A percentile compares a stretch with the other conserved stretches of the same genome.
These are phyloP conservation scores for Picea abies DNA, from an alignment of 83 land plant species.

Conservation along the genomic window DNA sequence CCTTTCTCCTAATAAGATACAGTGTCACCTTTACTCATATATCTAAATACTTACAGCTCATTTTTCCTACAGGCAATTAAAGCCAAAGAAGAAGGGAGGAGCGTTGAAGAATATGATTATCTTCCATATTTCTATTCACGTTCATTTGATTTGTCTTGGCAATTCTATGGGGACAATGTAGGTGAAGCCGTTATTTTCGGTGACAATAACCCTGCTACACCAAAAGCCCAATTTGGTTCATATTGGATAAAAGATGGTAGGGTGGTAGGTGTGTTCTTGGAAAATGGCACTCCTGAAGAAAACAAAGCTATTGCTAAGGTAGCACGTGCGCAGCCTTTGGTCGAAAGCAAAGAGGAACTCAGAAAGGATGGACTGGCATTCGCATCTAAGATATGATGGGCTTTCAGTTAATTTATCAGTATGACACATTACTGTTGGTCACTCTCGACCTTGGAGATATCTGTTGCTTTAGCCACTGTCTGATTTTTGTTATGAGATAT, in stretches of 20 bases:
- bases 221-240: conserved; percentile 79
- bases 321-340: conserved; percentile 76
- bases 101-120: conserved; percentile 81
- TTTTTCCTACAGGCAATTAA: conserved; percentile 73
- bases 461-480: not conserved
- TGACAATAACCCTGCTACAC: conserved; percentile 51
- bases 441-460: not conserved
- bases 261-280: conserved; percentile 85
- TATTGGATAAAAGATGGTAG: conserved; percentile 97
- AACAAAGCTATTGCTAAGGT: conserved; percentile 93
- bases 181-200: conserved; percentile 90
- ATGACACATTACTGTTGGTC: not conserved
- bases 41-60: not conserved
- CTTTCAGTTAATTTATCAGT: not conserved
- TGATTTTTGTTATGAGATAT: not conserved
- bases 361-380: conserved; percentile 65
- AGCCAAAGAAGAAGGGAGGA: conserved; percentile 71
- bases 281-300: conserved; percentile 91
- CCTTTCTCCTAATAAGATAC: not conserved
- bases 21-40: not conserved
- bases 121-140: conserved; percentile 98
- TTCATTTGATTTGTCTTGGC: conserved; percentile 95
- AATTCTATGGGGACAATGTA: conserved; percentile 97
- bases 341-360: conserved; percentile 47
- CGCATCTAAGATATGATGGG: conserved; percentile 41